Base-by-base conservation (phyloP, 805 yeast species). In the Barnettozyma wickerhamii region DNA sequence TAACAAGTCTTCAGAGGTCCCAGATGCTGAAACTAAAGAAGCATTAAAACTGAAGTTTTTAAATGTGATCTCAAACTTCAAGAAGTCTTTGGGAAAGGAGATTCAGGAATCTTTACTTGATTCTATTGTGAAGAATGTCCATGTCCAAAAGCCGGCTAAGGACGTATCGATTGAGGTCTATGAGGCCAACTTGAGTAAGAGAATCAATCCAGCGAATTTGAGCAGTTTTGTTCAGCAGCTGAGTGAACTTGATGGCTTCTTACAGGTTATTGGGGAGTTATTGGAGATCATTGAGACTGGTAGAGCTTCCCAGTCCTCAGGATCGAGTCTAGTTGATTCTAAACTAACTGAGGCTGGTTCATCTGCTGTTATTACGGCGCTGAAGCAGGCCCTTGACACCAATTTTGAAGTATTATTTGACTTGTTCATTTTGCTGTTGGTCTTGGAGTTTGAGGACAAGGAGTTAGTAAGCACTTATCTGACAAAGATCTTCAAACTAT, bases 141-240 rank as follows among this genome's bases (percentile, higher is more conserved):
- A 40, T 10, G 37, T 46, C 6, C 44, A 41, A 28, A 61, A 56
- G 45, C 65, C 75, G 21, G 57, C 58, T 7, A 48, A 43, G 17
- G 57, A 60, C 18, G 50, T 49, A 36, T 55, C 66, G 15, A 43
- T 52, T 1, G 47, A 53, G 6, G 60, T 75, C 6, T 75, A 77
- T 45, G 68, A 69, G 24, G 45, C 61, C 1, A 49, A 62, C 14
- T 59, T 81, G 35, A 59, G 71, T 10, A 52, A 62, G 4, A 62
- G 63, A 37, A 60, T 79, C 38, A 69, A 71, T 43, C 59, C 65
- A 27, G 46, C 58, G 1, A 62, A 65, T 27, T 56, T 71, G 27
- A 49, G 62, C 24, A 62, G 53, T 7, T 51, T 77, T n/a, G 63
- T 74, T 27, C 55, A 60, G 10, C 66, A 67, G 30, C 52, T 74